Conservation (phyloP, 2,329 filamentous ascomycete species). For the Sclerotinia subarctica region DNA sequence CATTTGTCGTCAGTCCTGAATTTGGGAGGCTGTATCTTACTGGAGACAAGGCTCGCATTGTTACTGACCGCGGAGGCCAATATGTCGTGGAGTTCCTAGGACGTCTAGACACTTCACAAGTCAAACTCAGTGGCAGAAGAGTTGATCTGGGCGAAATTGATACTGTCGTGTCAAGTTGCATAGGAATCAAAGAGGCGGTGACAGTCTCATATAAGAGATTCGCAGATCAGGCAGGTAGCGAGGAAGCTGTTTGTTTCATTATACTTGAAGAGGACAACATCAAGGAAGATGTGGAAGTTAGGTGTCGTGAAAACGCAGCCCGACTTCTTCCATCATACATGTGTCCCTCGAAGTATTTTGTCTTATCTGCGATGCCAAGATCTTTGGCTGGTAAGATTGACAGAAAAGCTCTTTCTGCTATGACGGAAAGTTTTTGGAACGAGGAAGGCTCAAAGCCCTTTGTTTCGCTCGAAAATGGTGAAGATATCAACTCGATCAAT, state of each 20-base stretch:
- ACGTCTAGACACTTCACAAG: conserved; percentile 56
- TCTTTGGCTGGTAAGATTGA: conserved; percentile 15
- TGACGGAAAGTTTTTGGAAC: not conserved
- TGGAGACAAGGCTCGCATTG: conserved; percentile 43
- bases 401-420: conserved; percentile 1
- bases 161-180: not conserved
- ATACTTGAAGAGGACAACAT: not conserved
- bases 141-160: conserved; percentile 60
- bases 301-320: not conserved
- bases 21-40: conserved; percentile 46
- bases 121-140: conserved; percentile 63
- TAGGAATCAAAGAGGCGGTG: conserved; percentile 6
- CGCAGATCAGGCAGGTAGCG: conserved; percentile 6
- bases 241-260: conserved; percentile 13
- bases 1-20: conserved; percentile 26
- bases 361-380: conserved; percentile 9
- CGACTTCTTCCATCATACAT: conserved; percentile 5
- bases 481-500: not conserved
- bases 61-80: conserved; percentile 49
- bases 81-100: conserved; percentile 56
- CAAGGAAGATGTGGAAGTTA: not conserved
- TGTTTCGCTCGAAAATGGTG: not conserved
- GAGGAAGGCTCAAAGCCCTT: not conserved
- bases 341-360: conserved; percentile 9
- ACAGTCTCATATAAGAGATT: conserved; percentile 15